These are phyloP conservation scores for Aureoboletus auriporus DNA, from an alignment of 768 basidiomycete species.

Conservation along the genomic window DNA sequence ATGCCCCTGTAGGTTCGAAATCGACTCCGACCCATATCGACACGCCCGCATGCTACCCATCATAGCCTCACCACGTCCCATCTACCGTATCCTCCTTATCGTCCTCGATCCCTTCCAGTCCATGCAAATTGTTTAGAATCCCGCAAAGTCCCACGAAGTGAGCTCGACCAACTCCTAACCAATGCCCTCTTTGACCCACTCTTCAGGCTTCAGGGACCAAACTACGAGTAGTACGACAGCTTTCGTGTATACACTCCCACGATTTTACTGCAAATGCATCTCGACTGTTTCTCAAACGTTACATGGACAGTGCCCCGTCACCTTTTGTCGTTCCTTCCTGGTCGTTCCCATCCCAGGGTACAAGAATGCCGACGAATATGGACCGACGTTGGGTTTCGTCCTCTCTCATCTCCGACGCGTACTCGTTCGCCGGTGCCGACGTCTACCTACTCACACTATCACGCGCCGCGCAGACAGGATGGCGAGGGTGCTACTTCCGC, in stretches of 20 bases:
- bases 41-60: not conserved
- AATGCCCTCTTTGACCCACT: not conserved
- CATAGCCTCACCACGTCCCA: constrained; percentile 8
- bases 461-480: constrained; percentile 12
- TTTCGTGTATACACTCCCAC: constrained; percentile 58
- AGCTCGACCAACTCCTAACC: not conserved
- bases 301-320: constrained; percentile 56
- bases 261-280: constrained; percentile 73
- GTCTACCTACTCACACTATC: constrained; percentile 23
- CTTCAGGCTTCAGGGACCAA: constrained; percentile 30
- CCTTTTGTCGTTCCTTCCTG: not conserved
- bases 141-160: constrained; percentile 13
- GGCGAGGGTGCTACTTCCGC: constrained; percentile 11
- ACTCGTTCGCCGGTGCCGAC: constrained; percentile 38
- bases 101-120: constrained; percentile 29
- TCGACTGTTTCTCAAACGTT: constrained; percentile 73
- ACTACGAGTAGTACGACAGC: constrained; percentile 51
- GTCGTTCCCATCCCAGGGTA: not conserved
- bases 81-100: constrained; percentile 15
- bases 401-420: constrained; percentile 75
- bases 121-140: constrained; percentile 25
- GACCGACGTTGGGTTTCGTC: constrained; percentile 48
- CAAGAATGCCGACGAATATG: not conserved
- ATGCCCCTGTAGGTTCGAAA: constrained; percentile 9
- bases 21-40: not conserved